Conservation (phyloP, 73 alveolate genomes). For the Effrenium voratum region DNA sequence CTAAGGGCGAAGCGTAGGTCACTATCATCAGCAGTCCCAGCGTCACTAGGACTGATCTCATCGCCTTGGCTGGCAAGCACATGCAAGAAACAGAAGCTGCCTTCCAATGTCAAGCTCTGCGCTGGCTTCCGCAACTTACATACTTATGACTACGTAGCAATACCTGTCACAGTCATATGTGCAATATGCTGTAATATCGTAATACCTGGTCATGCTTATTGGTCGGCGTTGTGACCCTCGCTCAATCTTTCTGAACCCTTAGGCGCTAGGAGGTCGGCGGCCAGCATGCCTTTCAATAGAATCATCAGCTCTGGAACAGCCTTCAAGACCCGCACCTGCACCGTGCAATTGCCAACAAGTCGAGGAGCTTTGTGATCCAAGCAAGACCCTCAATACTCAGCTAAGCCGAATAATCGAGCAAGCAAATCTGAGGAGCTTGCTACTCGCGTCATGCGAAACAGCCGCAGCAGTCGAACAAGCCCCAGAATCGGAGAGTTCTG, state of each 20-base stretch:
- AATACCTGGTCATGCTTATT: no score
- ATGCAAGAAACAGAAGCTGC: not conserved
- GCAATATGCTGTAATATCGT: no score
- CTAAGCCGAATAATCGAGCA: not conserved
- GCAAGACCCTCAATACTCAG: not conserved
- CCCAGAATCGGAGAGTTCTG: not conserved
- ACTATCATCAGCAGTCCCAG: conserved; percentile 2
- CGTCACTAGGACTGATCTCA: conserved; percentile 10
- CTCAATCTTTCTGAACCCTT: not conserved
- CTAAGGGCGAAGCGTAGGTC: not conserved
- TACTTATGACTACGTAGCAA: no score
- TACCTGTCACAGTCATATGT: no score
- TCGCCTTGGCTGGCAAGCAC: not conserved
- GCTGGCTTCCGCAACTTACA: no score
- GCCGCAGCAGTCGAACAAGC: conserved; percentile 13
- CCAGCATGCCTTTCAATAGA: not conserved
- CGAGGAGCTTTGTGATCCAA: not conserved
- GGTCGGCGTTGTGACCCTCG: no score
- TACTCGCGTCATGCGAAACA: not conserved
- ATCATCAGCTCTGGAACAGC: not conserved
- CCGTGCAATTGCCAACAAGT: not conserved
- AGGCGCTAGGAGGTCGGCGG: not conserved
- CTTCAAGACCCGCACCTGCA: not conserved
- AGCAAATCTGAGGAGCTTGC: not conserved
- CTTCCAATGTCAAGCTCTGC: not conserved